These are phyloP conservation scores for Candida takata DNA, from an alignment of 805 yeast genomes.

Conservation along the genomic window DNA sequence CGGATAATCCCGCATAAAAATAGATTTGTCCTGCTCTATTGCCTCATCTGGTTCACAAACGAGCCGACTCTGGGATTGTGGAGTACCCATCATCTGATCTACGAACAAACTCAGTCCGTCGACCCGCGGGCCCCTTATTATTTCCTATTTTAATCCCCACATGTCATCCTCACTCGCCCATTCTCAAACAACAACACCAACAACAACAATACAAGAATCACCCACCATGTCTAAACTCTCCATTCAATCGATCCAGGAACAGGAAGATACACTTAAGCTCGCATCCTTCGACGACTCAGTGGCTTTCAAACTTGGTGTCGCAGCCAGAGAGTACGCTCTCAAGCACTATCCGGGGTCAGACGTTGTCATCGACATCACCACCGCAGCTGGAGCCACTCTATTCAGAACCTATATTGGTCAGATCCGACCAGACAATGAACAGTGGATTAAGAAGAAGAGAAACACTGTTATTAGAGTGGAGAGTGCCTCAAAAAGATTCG, in stretches of 20 bases:
- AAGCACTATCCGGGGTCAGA: constrained; percentile 20
- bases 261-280: constrained; percentile 4
- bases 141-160: too few species aligned
- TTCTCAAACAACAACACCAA: too few species aligned
- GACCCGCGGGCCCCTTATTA: too few species aligned
- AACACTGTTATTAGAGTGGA: constrained; percentile 42
- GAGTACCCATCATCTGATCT: too few species aligned
- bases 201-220: neutral
- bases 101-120: too few species aligned
- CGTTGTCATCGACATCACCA: constrained; percentile 41
- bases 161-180: too few species aligned
- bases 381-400: constrained; percentile 37
- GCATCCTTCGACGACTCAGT: constrained; percentile 1
- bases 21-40: too few species aligned
- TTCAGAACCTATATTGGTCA: constrained; percentile 33
- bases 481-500: constrained; percentile 41
- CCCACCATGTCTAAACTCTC: neutral
- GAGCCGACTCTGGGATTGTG: too few species aligned
- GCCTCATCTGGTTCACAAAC: too few species aligned
- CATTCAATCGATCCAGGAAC: constrained; percentile 1
- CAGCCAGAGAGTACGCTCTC: constrained; percentile 32
- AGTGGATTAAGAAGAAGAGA: constrained; percentile 45
- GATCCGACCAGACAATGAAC: constrained; percentile 42
- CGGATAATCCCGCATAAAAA: too few species aligned
- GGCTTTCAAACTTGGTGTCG: constrained; percentile 41